phyloP scores from a whole-genome alignment of 2,329 filamentous ascomycete species.

The Thielaviopsis euricoi region DNA sequence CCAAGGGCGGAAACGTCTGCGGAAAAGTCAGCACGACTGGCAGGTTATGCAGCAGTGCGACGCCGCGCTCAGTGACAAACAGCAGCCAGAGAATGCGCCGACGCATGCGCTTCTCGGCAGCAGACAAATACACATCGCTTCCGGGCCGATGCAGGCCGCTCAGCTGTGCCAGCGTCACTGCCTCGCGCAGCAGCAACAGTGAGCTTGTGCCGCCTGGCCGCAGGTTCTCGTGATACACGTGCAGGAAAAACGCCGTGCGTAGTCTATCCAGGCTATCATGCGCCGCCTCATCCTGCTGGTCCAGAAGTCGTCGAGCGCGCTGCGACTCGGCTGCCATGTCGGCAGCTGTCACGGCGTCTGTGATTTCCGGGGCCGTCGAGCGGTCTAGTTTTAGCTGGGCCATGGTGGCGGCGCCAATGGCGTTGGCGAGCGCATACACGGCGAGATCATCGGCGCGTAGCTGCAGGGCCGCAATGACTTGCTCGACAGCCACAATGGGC shows the following conservation, averaged over 20 bases:
- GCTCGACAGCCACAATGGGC: constrained; percentile 31
- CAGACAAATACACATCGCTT: background rate
- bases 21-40: constrained; percentile 26
- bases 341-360: constrained; percentile 19
- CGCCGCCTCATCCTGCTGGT: constrained; percentile 16
- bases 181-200: constrained; percentile 31
- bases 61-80: constrained; percentile 32
- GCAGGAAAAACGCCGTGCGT: constrained; percentile 32
- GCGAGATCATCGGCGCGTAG: constrained; percentile 20
- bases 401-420: constrained; percentile 30
- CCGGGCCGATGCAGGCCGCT: constrained; percentile 26
- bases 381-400: constrained; percentile 29
- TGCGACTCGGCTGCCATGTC: constrained; percentile 23
- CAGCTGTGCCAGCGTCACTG: constrained; percentile 34
- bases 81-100: constrained; percentile 30
- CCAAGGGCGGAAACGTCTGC: constrained; percentile 22
- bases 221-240: constrained; percentile 35
- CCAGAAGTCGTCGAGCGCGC: constrained; percentile 12
- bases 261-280: constrained; percentile 24
- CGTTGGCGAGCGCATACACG: constrained; percentile 25
- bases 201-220: constrained; percentile 28
- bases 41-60: constrained; percentile 32
- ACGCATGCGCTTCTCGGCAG: constrained; percentile 27
- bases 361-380: constrained; percentile 14
- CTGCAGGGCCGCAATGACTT: constrained; percentile 23